phyloP scores from a whole-genome alignment of 345 rosid genomes.

The Trapa bicornis region DNA sequence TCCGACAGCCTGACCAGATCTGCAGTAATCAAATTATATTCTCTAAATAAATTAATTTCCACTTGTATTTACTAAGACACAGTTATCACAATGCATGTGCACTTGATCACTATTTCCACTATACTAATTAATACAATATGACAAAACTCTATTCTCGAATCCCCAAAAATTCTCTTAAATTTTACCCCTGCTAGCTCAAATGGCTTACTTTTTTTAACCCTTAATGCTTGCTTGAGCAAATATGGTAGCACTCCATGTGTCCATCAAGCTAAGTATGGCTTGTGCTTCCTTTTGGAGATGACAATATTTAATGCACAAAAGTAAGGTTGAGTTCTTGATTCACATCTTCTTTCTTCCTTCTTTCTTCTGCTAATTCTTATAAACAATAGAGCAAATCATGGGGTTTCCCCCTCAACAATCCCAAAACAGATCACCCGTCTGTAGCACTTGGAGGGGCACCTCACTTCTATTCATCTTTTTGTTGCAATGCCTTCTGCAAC shows the following conservation, averaged over 20 bases:
- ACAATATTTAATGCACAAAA: not conserved
- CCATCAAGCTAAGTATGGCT: no score
- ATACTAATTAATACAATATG: not conserved
- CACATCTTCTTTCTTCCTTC: not conserved
- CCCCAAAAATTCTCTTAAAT: not conserved
- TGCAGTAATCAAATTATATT: not conserved
- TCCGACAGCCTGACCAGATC: constrained; percentile 14
- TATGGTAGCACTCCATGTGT: not conserved
- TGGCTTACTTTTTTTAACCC: no score
- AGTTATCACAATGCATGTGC: constrained; percentile 14
- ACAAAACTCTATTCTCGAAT: not conserved
- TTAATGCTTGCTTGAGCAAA: constrained; percentile 2
- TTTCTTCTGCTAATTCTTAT: not conserved
- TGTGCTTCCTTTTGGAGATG: not conserved
- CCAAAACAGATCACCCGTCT: constrained; percentile 11
- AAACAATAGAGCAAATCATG: constrained; percentile 12
- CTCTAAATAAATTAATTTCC: not conserved
- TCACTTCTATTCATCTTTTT: not conserved
- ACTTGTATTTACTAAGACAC: not conserved
- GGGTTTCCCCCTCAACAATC: constrained; percentile 17
- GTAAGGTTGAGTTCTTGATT: not conserved
- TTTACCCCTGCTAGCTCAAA: not conserved
- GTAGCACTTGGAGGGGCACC: not conserved
- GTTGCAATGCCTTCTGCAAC: constrained; percentile 25
- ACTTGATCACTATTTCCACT: constrained; percentile 4